A percentile compares a stretch with the other conserved stretches of the same genome.
Evolutionary conservation across 2,329 filamentous ascomycete species (phyloP).

Genomic region (Alternaria brassicae): DNA sequence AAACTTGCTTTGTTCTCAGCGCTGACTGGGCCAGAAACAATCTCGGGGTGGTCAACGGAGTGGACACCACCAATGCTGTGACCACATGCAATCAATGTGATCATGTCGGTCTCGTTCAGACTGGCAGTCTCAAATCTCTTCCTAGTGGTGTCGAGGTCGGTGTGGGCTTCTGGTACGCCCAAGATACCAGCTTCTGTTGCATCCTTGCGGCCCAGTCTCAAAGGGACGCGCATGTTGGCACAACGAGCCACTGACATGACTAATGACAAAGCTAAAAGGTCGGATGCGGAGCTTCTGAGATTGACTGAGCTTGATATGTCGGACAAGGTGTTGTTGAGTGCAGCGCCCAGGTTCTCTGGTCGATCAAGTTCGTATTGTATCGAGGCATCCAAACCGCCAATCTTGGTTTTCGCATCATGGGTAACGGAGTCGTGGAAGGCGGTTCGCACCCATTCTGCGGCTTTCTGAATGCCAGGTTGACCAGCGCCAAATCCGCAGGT

Average conservation of each 20-base stretch:
- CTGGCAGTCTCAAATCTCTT: slow-evolving; percentile 41
- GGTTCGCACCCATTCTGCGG: slow-evolving; percentile 42
- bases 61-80: slow-evolving; percentile 49
- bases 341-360: slow-evolving; percentile 39
- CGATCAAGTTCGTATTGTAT: slow-evolving; percentile 44
- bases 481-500: slow-evolving; percentile 25
- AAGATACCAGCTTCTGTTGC: slow-evolving; percentile 37
- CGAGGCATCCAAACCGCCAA: slow-evolving; percentile 46
- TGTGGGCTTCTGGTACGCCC: slow-evolving; percentile 45
- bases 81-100: slow-evolving; percentile 45
- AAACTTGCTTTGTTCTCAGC: slow-evolving; percentile 33
- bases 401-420: slow-evolving; percentile 34
- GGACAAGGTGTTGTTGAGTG: slow-evolving; percentile 44
- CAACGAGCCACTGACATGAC: slow-evolving; percentile 42
- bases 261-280: slow-evolving; percentile 42
- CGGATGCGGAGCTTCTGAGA: slow-evolving; percentile 33
- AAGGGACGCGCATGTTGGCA: slow-evolving; percentile 38
- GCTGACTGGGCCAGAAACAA: slow-evolving; percentile 33
- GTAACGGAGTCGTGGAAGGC: slow-evolving; percentile 49
- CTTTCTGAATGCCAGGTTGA: slow-evolving; percentile 31
- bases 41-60: slow-evolving; percentile 38
- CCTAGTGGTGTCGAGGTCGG: slow-evolving; percentile 39
- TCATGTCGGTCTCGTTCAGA: slow-evolving; percentile 36
- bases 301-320: slow-evolving; percentile 38
- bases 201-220: slow-evolving; percentile 44